phyloP scores from a whole-genome alignment of 352 stramenopile genomes.

The Globisporangium nodosum region DNA sequence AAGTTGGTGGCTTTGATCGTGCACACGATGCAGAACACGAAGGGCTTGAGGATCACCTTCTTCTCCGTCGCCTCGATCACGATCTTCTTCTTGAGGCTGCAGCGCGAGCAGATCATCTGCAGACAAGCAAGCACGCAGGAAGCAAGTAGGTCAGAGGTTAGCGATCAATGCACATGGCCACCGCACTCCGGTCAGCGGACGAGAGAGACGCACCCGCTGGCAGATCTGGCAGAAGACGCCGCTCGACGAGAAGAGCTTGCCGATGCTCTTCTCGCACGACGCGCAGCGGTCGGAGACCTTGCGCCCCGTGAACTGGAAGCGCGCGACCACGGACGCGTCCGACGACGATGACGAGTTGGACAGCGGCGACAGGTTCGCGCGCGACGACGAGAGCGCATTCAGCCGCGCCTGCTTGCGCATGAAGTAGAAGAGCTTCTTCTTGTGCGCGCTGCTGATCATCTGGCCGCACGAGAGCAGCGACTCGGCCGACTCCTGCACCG shows the following conservation, averaged over 20 bases:
- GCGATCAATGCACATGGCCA: no score
- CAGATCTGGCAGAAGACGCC: slow-evolving; percentile 22
- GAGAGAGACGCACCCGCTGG: slow-evolving; percentile 3
- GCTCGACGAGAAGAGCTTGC: slow-evolving; percentile 27
- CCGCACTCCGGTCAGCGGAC: no score
- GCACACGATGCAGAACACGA: slow-evolving; percentile 34
- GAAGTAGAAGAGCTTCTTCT: slow-evolving; percentile 55
- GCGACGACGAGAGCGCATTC: not conserved
- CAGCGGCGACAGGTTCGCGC: slow-evolving; percentile 9
- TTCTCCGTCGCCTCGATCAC: slow-evolving; percentile 26
- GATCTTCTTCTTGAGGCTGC: slow-evolving; percentile 45
- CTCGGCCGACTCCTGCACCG: slow-evolving; percentile 23
- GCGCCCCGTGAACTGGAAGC: not conserved
- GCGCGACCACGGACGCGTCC: slow-evolving; percentile 11
- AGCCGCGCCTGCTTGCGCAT: slow-evolving; percentile 14
- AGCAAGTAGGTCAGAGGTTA: not conserved
- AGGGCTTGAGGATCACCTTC: slow-evolving; percentile 16
- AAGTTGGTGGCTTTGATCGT: slow-evolving; percentile 24
- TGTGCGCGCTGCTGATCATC: slow-evolving; percentile 30
- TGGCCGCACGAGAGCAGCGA: slow-evolving; percentile 22
- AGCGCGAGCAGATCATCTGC: slow-evolving; percentile 40
- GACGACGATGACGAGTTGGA: slow-evolving; percentile 22
- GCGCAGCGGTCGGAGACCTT: slow-evolving; percentile 22
- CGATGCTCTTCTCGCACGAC: slow-evolving; percentile 29
- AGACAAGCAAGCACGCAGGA: slow-evolving; percentile 12